A percentile compares a stretch with the other conserved stretches of the same genome.
These are phyloP conservation scores for Leptographium galeiforme DNA, from an alignment of 2,329 filamentous ascomycete species.

Conservation along the genomic window DNA sequence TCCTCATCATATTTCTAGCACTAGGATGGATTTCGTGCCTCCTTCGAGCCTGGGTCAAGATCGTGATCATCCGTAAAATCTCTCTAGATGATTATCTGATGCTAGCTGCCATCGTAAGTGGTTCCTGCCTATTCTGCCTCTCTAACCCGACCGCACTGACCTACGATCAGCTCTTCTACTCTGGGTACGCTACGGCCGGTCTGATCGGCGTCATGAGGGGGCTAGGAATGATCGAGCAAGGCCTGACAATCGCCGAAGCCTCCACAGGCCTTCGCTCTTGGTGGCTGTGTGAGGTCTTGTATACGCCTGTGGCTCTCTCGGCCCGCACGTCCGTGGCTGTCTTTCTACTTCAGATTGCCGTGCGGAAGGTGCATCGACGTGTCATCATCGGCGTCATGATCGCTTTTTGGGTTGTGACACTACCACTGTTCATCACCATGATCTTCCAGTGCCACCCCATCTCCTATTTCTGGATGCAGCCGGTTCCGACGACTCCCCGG, in stretches of 20 bases:
- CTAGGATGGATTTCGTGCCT: slow-evolving; percentile 20
- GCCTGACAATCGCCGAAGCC: slow-evolving; percentile 13
- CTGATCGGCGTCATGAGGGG: slow-evolving; percentile 20
- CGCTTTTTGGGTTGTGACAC: slow-evolving; percentile 12
- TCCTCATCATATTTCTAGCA: slow-evolving; percentile 6
- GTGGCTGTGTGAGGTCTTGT: slow-evolving; percentile 27
- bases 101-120: slow-evolving; percentile 27
- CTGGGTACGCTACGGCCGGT: slow-evolving; percentile 18
- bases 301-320: slow-evolving; percentile 24
- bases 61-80: slow-evolving; percentile 26
- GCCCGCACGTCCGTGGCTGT: slow-evolving; percentile 27
- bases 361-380: slow-evolving; percentile 18
- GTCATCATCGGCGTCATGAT: slow-evolving; percentile 25
- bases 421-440: slow-evolving; percentile 7
- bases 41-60: slow-evolving; percentile 30
- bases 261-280: slow-evolving; percentile 19
- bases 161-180: slow-evolving; percentile 19
- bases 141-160: not conserved
- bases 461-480: slow-evolving; percentile 32
- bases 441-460: slow-evolving; percentile 35
- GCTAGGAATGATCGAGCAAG: slow-evolving; percentile 14
- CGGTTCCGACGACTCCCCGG: slow-evolving; percentile 14
- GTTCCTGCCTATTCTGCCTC: not conserved
- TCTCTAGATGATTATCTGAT: slow-evolving; percentile 34
- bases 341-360: slow-evolving; percentile 26